Percentiles rank a stretch among this genome's conserved stretches.
phyloP scores from a whole-genome alignment of 371 early-diverging fungal species.

The Umbelopsis sp. region DNA sequence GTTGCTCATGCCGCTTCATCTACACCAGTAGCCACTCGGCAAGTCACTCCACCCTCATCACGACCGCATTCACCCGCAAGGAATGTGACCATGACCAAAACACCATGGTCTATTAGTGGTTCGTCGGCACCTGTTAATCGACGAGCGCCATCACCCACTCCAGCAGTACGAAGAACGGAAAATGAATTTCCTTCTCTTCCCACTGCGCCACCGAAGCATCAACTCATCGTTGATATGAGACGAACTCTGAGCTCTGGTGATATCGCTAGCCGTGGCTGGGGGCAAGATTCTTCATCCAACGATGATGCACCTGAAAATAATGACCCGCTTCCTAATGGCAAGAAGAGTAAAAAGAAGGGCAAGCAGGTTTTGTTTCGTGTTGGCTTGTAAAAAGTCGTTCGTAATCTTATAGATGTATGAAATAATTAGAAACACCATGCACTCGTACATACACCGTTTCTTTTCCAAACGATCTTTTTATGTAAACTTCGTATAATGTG shows the following conservation, averaged over 20 bases:
- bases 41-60: conserved; percentile 44
- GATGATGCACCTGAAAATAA: conserved; percentile 21
- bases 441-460: neutral
- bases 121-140: conserved; percentile 1
- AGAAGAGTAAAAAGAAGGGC: conserved; percentile 49
- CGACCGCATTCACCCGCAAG: conserved; percentile 41
- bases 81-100: conserved; percentile 21
- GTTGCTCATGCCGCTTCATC: conserved; percentile 46
- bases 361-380: conserved; percentile 64
- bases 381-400: conserved; percentile 38
- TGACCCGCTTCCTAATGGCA: conserved; percentile 18
- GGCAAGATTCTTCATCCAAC: conserved; percentile 19
- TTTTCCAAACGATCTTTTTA: neutral
- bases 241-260: conserved; percentile 30
- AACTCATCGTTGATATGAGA: conserved; percentile 38
- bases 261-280: conserved; percentile 24
- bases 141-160: conserved; percentile 17
- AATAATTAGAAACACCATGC: neutral
- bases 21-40: conserved; percentile 28
- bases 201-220: conserved; percentile 35
- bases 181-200: conserved; percentile 41
- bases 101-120: conserved; percentile 30
- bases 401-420: neutral
- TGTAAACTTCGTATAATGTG: too few species aligned
- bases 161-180: conserved; percentile 3